phyloP scores from a whole-genome alignment of 1,139 yeast genomes.

The Blastobotrys apis region DNA sequence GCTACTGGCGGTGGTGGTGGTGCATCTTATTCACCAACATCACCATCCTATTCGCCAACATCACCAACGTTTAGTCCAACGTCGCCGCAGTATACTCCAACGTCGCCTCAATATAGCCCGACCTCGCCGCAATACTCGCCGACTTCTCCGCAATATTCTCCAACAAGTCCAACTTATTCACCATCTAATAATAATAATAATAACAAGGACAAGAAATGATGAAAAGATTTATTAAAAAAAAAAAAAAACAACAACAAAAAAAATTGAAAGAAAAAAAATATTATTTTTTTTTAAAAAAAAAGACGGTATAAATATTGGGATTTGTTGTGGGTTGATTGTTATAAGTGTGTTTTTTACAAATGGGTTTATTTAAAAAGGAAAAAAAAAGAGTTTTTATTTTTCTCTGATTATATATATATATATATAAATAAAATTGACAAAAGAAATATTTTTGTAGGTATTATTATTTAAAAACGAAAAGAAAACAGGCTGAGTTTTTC shows the following conservation, averaged over 20 bases:
- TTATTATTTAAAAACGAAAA: too few relatives aligned
- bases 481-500: too few relatives aligned
- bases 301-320: not conserved
- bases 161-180: slow-evolving; percentile 24
- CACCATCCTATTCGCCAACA: slow-evolving; percentile 54
- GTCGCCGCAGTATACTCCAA: slow-evolving; percentile 45
- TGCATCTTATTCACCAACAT: slow-evolving; percentile 60
- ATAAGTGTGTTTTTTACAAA: too few relatives aligned
- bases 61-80: slow-evolving; percentile 14
- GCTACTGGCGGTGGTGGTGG: slow-evolving; percentile 25
- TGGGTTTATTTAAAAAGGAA: too few relatives aligned
- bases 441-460: too few relatives aligned
- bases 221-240: not conserved
- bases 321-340: too few relatives aligned
- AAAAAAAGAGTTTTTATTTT: too few relatives aligned
- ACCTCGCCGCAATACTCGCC: slow-evolving; percentile 62
- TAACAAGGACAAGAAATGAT: slow-evolving; percentile 6
- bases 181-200: slow-evolving; percentile 12
- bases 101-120: slow-evolving; percentile 63
- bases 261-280: not conserved
- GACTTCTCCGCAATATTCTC: slow-evolving; percentile 26
- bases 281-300: not conserved
- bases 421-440: too few relatives aligned
- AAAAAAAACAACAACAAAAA: not conserved
- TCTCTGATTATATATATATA: too few relatives aligned